Conservation (phyloP, 1,284 basidiomycete genomes). For the Mycena sp. region DNA sequence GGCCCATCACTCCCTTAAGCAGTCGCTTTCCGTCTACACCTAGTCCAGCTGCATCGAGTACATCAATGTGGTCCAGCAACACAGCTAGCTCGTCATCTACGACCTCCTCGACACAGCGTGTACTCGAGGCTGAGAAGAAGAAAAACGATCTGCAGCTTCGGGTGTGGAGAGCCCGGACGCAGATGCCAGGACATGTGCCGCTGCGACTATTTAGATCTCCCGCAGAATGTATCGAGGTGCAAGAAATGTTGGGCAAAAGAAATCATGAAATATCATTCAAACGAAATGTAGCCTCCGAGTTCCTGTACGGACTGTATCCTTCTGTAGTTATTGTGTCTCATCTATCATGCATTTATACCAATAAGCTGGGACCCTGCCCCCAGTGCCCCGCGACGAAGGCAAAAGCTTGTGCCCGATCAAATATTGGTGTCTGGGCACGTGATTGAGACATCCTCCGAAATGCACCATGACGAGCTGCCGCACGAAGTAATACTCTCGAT, state of each 20-base stretch:
- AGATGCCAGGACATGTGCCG: conserved; percentile 62
- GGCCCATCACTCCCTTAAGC: background rate
- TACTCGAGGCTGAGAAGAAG: conserved; percentile 63
- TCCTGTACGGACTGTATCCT: no score
- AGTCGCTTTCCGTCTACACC: conserved; percentile 23
- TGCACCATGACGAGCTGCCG: conserved; percentile 58
- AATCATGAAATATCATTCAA: conserved; percentile 10
- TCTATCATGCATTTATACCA: no score
- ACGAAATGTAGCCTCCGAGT: no score
- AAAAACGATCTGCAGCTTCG: conserved; percentile 66
- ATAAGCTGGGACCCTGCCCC: no score
- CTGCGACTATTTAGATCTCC: conserved; percentile 74
- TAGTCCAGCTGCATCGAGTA: background rate
- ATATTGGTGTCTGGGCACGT: no score
- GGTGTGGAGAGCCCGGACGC: conserved; percentile 64
- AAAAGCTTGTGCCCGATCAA: no score
- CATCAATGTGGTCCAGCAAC: background rate
- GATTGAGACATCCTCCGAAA: no score
- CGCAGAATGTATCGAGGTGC: conserved; percentile 70
- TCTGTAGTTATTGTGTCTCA: no score
- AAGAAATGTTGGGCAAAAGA: conserved; percentile 44
- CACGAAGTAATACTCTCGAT: conserved; percentile 74
- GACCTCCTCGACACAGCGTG: conserved; percentile 29
- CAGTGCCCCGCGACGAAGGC: no score
- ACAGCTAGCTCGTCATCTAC: conserved; percentile 24